Evolutionary conservation across 345 rosid species (phyloP), one percentile per base, ranked within the genome.

Genomic region (Alliaria petiolata): DNA sequence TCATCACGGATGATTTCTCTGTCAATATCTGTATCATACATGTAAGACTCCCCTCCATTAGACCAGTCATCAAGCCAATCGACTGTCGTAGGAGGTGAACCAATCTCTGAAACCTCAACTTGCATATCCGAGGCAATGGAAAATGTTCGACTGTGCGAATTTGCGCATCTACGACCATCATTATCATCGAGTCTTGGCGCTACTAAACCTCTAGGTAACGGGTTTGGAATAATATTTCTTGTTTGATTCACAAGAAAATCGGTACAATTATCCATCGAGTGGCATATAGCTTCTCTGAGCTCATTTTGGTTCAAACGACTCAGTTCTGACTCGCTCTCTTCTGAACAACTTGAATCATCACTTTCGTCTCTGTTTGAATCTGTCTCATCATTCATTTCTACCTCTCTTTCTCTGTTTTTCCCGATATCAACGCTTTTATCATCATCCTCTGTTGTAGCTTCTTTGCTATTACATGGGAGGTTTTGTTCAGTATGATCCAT

Each of bases 91-190:
- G 89, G 84, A 35, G 98, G 96, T 22, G 99, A 91, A 55, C 97
- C 86, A 39, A 74, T 25, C 79, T 92, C 99, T 1, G 99, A 92
- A 62, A 95, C 89, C 81, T 92, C 99, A 43, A 95, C 98, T 75
- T 91, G 97, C 86, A 95, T 76, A 56, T 92, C 99, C 2, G 99
- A 95, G 69, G 97, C 98, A 58, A 95, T 70, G 4, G 99, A 95
- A 67, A 78, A 74, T n/a, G 83, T 79, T 15, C 87, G 82, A 35
- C 49, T 28, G 9, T 71, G 76, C 13, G 76, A 40, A 3, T 63
- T 56, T 58, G 8, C 54, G 14, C 76, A 49, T 69, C 46, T 76
- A 13, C 72, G 68, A 31, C 52, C 7, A 69, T 65, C 78, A 65
- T 47, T 80, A 28, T 83, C 82, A 14, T 83, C 88, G 2, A 65